Percentiles rank a stretch among this genome's conserved stretches.
Conservation (phyloP, 148 eudicot species). For the Diospyros lotus region DNA sequence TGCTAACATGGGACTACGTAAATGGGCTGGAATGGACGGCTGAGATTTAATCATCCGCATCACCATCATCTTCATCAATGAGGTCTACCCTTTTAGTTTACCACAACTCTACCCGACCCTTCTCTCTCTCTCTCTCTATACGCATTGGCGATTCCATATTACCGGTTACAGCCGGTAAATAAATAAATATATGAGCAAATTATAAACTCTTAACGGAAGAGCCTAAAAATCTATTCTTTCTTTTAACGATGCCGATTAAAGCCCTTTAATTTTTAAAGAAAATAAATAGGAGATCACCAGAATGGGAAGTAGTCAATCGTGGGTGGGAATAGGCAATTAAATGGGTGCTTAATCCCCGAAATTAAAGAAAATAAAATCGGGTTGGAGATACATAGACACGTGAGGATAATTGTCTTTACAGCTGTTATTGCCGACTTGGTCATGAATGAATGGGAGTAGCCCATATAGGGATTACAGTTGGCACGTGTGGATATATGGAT, state of each 20-base stretch:
- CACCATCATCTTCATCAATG: slow-evolving; percentile 10
- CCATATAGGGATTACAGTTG: not conserved
- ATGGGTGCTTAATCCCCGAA: too few species aligned
- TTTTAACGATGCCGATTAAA: too few species aligned
- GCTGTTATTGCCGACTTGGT: not conserved
- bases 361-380: not conserved
- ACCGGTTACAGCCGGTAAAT: not conserved
- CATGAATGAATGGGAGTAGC: not conserved
- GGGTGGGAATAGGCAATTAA: too few species aligned
- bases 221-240: too few species aligned
- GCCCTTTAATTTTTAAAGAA: too few species aligned
- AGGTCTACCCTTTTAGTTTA: not conserved
- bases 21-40: slow-evolving; percentile 19
- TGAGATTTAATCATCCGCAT: slow-evolving; percentile 7
- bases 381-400: not conserved
- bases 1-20: slow-evolving; percentile 11
- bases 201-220: too few species aligned
- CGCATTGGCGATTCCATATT: not conserved
- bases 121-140: slow-evolving; percentile 5
- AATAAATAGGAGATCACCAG: too few species aligned
- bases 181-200: too few species aligned
- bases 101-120: slow-evolving; percentile 22
- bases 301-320: too few species aligned
- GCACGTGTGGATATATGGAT: not conserved
- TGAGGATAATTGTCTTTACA: not conserved